phyloP scores from a whole-genome alignment of 352 stramenopile species.

The Phytophthora megakarya region DNA sequence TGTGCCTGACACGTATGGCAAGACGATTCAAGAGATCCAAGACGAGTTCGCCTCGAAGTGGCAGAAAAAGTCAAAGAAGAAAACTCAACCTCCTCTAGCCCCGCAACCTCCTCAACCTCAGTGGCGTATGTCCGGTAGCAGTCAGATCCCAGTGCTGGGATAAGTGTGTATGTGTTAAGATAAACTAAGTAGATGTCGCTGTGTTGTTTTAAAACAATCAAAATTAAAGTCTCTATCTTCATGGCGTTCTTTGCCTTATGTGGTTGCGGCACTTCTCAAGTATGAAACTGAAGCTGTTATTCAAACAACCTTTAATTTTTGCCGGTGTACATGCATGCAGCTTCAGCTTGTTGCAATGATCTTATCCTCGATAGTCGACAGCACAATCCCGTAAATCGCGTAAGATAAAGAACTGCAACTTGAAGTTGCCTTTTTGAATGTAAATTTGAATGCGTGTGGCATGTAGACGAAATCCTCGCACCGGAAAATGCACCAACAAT shows the following conservation, averaged over 20 bases:
- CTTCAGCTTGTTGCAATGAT: neutral
- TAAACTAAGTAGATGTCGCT: slow-evolving; percentile 11
- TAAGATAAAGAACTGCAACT: slow-evolving; percentile 12
- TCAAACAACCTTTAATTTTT: too few species aligned
- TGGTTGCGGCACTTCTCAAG: too few species aligned
- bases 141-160: slow-evolving; percentile 26
- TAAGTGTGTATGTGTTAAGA: slow-evolving; percentile 12
- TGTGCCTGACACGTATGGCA: slow-evolving; percentile 66
- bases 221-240: too few species aligned
- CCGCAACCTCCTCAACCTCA: too few species aligned
- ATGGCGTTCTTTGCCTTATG: too few species aligned
- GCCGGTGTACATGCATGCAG: neutral
- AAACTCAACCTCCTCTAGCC: too few species aligned
- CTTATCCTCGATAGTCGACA: neutral
- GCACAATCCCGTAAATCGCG: neutral
- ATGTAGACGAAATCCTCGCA: slow-evolving; percentile 14
- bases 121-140: slow-evolving; percentile 20
- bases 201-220: neutral
- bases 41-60: slow-evolving; percentile 39
- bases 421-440: slow-evolving; percentile 37
- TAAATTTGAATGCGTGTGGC: neutral
- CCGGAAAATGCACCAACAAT: neutral
- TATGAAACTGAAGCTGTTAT: too few species aligned
- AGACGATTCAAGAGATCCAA: slow-evolving; percentile 69
- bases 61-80: slow-evolving; percentile 19